A percentile compares a stretch with the other conserved stretches of the same genome.
phyloP scores from a whole-genome alignment of 441 rosid genomes.

The Adansonia grandidieri region DNA sequence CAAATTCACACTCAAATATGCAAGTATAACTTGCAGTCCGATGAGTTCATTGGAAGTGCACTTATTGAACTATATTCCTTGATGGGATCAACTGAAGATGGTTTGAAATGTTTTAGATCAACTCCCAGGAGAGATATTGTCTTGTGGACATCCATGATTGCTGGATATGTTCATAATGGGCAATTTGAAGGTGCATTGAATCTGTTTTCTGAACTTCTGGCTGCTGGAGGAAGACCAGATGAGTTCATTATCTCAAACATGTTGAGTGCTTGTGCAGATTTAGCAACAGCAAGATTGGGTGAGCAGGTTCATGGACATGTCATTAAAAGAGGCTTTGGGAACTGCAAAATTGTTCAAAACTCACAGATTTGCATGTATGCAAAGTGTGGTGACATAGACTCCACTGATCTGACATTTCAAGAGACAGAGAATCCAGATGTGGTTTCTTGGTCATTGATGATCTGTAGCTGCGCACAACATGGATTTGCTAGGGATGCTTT shows the following conservation, averaged over 20 bases:
- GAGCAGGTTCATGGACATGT: conserved; percentile 54
- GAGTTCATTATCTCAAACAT: conserved; percentile 54
- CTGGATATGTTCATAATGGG: conserved; percentile 47
- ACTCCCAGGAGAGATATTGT: conserved; percentile 50
- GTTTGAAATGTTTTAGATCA: conserved; percentile 49
- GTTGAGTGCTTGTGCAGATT: conserved; percentile 58
- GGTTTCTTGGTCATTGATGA: conserved; percentile 62
- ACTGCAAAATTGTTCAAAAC: conserved; percentile 48
- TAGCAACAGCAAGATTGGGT: conserved; percentile 47
- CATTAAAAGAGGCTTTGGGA: conserved; percentile 46
- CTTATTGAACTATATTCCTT: conserved; percentile 55
- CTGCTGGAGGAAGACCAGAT: conserved; percentile 46
- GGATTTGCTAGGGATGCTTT: conserved; percentile 56
- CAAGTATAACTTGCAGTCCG: conserved; percentile 53
- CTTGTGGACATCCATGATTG: conserved; percentile 61
- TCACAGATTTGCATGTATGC: conserved; percentile 57
- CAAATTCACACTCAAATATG: conserved; percentile 53
- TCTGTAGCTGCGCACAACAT: conserved; percentile 60
- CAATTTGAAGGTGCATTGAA: conserved; percentile 45
- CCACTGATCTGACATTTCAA: conserved; percentile 37
- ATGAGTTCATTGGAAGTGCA: conserved; percentile 56
- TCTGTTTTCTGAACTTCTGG: conserved; percentile 47
- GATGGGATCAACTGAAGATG: conserved; percentile 47
- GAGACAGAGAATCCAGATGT: conserved; percentile 46
- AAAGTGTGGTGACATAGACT: conserved; percentile 51